A percentile compares a stretch with the other conserved stretches of the same genome.
These are phyloP conservation scores for Neonectria hederae DNA, from an alignment of 2,329 filamentous ascomycete species.

Conservation along the genomic window DNA sequence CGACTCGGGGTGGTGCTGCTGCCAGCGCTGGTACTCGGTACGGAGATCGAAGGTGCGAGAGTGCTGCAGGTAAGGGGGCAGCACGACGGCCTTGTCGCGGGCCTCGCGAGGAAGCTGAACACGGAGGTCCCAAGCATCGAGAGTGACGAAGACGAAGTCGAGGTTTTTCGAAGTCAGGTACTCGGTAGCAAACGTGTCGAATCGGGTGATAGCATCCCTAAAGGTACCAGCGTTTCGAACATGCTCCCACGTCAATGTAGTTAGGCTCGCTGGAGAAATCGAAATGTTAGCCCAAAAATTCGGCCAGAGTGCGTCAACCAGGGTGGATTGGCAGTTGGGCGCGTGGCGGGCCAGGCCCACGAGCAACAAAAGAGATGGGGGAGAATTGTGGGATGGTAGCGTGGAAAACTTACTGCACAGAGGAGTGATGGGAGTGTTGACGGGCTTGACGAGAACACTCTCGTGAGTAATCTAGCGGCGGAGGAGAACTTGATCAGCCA, in stretches of 20 bases:
- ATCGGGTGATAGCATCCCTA: constrained; percentile 94
- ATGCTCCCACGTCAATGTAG: constrained; percentile 98
- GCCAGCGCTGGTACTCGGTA: constrained; percentile 98
- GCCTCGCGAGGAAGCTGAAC: constrained; percentile 98
- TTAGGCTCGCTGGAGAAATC: constrained; percentile 80
- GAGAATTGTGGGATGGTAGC: constrained; percentile 32
- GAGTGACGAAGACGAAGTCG: constrained; percentile 97
- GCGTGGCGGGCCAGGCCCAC: constrained; percentile 29
- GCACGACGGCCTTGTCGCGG: constrained; percentile 95
- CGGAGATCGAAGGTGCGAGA: constrained; percentile 96
- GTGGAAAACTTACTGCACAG: constrained; percentile 86
- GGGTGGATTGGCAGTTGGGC: constrained; percentile 18
- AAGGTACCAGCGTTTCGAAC: constrained; percentile 97
- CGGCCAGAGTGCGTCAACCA: constrained; percentile 6
- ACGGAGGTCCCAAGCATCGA: constrained; percentile 97
- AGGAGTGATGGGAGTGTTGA: constrained; percentile 98
- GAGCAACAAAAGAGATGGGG: constrained; percentile 31
- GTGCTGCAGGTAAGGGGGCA: constrained; percentile 96
- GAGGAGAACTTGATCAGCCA: constrained; percentile 24
- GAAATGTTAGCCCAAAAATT: constrained; percentile 30
- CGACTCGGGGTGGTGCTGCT: constrained; percentile 97
- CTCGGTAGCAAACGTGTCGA: constrained; percentile 92
- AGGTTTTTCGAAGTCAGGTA: constrained; percentile 90
- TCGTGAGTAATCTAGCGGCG: constrained; percentile 83
- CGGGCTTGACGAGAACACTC: constrained; percentile 95